phyloP scores from a whole-genome alignment of 176 grass and related monocot genomes.

The Hordeum marinum region DNA sequence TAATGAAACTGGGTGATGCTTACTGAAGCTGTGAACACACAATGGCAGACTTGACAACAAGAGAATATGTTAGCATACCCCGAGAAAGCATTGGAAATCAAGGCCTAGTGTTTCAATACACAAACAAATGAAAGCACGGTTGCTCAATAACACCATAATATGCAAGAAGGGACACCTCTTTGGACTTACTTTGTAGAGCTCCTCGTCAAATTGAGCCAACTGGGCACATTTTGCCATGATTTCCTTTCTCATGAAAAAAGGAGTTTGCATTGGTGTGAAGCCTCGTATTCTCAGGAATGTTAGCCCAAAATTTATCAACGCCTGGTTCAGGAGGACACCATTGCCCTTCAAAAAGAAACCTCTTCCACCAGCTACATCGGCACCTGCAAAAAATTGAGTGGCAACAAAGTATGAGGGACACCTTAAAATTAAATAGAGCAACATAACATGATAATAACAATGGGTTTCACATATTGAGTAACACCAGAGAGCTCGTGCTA shows the following conservation, averaged over 20 bases:
- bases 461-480: neutral
- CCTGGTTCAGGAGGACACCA: constrained; percentile 78
- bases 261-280: constrained; percentile 77
- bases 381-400: constrained; percentile 42
- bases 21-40: neutral
- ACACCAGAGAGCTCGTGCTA: neutral
- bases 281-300: constrained; percentile 58
- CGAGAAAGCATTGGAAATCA: neutral
- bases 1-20: neutral
- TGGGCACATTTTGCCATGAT: constrained; percentile 97
- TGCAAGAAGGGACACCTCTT: neutral
- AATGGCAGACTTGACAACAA: neutral
- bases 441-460: neutral
- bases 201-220: constrained; percentile 85
- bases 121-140: neutral
- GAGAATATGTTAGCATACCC: neutral
- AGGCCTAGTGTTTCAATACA: neutral
- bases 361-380: constrained; percentile 91
- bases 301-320: constrained; percentile 78
- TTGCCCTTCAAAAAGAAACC: constrained; percentile 82
- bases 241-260: constrained; percentile 97
- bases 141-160: neutral
- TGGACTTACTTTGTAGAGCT: constrained; percentile 76
- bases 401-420: neutral
- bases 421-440: neutral